Evolutionary conservation across 768 basidiomycete genomes (phyloP), one percentile per base, ranked within the genome.

Genomic region (Phaffia australis): DNA sequence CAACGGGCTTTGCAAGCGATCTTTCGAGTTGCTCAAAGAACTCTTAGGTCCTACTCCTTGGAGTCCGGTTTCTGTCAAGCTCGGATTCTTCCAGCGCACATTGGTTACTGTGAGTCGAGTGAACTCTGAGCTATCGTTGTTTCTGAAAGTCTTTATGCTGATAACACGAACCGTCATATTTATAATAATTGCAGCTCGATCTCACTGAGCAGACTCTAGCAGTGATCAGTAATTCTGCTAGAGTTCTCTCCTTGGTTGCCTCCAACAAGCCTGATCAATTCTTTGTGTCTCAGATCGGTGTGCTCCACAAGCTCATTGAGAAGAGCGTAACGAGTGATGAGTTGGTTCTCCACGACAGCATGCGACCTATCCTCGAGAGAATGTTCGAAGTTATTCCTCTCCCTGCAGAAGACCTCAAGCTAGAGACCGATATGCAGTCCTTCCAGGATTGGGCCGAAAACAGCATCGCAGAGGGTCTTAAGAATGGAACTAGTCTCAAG

Each of bases 1-100:
- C 27, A 74, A 74, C 48, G 75, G 76, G 55, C 71, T 79, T 47
- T 77, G 76, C 48, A 70, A 71, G 49, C 71, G 78, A 56, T 78
- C 78, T 19, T 73, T 80, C 60, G 74, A 76, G 16, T 73, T 79
- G 6, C 80, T 99, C 60, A 85, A 87, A 71, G 80, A 82, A 69
- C 86, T 99, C 73, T 82, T 93, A 23, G 84, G 87, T 1, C 84
- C 87, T 0, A 81, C 81, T 57, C 92, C 92, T 11, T 91, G 95
- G 88, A 84, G 81, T 9, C 91, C 94, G 65, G 89, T 97, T 6
- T 88, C 87, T 8, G 85, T 97, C 69, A 94, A 95, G 68, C 79
- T 97, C 55, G 83, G 87, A 62, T 97, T 87, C 77, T 97, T 99
- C 78, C 83, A 86, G 58, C 82, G 89, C 42, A 82, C 87, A 1